Evolutionary conservation across 2,329 filamentous ascomycete species (phyloP).

Genomic region (Ceratocystiopsis brevicomis): DNA sequence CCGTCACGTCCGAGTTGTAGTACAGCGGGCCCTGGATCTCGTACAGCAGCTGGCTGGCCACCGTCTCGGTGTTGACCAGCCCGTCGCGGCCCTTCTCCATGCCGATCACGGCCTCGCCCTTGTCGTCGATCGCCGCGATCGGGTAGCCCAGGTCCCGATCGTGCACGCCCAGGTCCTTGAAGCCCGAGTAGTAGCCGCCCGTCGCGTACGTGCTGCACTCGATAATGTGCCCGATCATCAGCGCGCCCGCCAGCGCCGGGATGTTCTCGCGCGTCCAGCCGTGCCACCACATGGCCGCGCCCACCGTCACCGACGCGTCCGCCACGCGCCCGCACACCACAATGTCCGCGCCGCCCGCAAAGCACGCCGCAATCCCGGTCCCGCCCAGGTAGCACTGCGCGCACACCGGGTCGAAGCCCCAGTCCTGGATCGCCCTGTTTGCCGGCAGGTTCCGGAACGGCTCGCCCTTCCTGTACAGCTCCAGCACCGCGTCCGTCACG

Average conservation of each 20-base stretch:
- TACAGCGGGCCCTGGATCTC: constrained; percentile 20
- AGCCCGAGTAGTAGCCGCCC: constrained; percentile 14
- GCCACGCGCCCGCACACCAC: constrained; percentile 10
- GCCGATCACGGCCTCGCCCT: constrained; percentile 5
- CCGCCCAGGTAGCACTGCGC: constrained; percentile 12
- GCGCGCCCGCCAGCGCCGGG: constrained; percentile 9
- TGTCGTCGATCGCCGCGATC: constrained; percentile 5
- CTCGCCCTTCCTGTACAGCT: constrained; percentile 4
- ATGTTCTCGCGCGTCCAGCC: constrained; percentile 6
- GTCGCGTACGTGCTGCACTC: constrained; percentile 13
- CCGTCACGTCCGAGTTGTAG: constrained; percentile 16
- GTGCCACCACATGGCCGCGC: constrained; percentile 10
- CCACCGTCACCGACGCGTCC: constrained; percentile 10
- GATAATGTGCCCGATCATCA: constrained; percentile 14
- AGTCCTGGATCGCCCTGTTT: constrained; percentile 6
- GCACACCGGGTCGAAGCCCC: constrained; percentile 7
- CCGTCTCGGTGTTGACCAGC: constrained; percentile 9
- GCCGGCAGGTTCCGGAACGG: constrained; percentile 5
- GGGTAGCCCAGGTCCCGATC: constrained; percentile 16
- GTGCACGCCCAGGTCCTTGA: constrained; percentile 10
- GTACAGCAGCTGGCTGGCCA: constrained; percentile 16
- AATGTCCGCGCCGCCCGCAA: constrained; percentile 9
- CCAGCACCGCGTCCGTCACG: constrained; percentile 9
- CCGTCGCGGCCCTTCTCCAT: constrained; percentile 12
- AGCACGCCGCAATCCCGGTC: constrained; percentile 6